These are phyloP conservation scores for Ligustrum vulgare DNA, from an alignment of 257 asterid species.

Conservation along the genomic window DNA sequence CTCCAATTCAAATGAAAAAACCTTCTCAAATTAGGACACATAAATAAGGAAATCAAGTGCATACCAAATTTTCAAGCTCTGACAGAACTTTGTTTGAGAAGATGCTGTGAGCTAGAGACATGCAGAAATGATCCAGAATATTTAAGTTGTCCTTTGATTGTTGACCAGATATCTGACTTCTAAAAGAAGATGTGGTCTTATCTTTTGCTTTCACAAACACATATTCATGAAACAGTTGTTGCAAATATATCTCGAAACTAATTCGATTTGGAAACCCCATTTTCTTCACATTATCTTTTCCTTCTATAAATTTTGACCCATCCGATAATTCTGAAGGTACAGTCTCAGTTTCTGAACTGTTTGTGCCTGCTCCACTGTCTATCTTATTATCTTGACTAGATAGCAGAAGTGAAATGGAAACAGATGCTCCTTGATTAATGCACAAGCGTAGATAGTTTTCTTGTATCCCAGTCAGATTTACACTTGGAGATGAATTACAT, in stretches of 20 bases:
- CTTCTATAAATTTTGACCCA: conserved; percentile 43
- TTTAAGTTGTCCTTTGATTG: too few relatives aligned
- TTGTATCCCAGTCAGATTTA: conserved; percentile 75
- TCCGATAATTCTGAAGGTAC: conserved; percentile 39
- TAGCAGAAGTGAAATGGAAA: conserved; percentile 73
- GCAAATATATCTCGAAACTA: conserved; percentile 78
- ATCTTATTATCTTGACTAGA: conserved; percentile 51
- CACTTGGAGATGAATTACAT: conserved; percentile 62
- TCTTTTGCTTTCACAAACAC: conserved; percentile 79
- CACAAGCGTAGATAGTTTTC: conserved; percentile 73
- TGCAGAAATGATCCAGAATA: conserved; percentile 84
- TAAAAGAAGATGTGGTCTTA: conserved; percentile 44
- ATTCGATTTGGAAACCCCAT: conserved; percentile 60
- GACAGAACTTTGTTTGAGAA: conserved; percentile 82
- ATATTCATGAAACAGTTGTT: conserved; percentile 83
- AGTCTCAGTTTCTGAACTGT: conserved; percentile 37
- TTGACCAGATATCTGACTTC: conserved; percentile 54
- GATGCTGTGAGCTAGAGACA: conserved; percentile 93
- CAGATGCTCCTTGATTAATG: conserved; percentile 78
- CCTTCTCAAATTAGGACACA: not conserved
- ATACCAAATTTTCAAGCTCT: conserved; percentile 85
- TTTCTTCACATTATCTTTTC: conserved; percentile 37
- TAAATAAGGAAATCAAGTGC: conserved; percentile 22
- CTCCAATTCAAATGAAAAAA: not conserved
- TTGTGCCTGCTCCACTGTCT: conserved; percentile 30